Evolutionary conservation across 2,329 filamentous ascomycete species (phyloP).

Genomic region (Colletotrichum nymphaeae): DNA sequence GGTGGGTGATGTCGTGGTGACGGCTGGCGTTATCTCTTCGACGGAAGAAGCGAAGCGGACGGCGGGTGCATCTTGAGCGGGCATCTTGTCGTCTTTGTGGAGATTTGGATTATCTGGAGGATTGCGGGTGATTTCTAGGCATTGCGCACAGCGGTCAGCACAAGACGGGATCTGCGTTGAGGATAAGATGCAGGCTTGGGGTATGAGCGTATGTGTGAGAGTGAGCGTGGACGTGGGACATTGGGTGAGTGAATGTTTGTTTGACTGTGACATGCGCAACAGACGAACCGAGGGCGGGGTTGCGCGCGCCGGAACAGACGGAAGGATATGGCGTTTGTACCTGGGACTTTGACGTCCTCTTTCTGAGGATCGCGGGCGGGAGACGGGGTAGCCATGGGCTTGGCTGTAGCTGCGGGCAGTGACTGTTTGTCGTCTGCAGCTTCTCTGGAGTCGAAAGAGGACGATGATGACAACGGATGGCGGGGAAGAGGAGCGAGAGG

Average conservation of each 20-base stretch:
- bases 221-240: not conserved
- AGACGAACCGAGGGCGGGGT: conserved; percentile 36
- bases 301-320: conserved; percentile 33
- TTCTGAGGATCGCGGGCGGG: conserved; percentile 19
- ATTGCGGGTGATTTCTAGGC: conserved; percentile 26
- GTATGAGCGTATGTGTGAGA: not conserved
- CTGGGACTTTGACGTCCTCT: conserved; percentile 21
- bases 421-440: not conserved
- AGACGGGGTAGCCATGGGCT: conserved; percentile 26
- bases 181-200: not conserved
- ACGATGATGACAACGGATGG: not conserved
- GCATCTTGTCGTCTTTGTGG: conserved; percentile 38
- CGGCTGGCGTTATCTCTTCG: conserved; percentile 69
- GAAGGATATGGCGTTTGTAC: conserved; percentile 31
- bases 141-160: conserved; percentile 36
- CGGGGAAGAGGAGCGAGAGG: conserved; percentile 25
- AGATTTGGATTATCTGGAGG: conserved; percentile 23
- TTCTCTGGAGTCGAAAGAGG: not conserved
- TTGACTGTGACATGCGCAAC: conserved; percentile 35
- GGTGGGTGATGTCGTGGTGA: conserved; percentile 53
- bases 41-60: conserved; percentile 80
- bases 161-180: conserved; percentile 2
- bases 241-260: conserved; percentile 9
- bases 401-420: not conserved
- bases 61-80: conserved; percentile 52